Evolutionary conservation across 1,139 yeast genomes (phyloP).

Genomic region (Debaryomyces sp.): DNA sequence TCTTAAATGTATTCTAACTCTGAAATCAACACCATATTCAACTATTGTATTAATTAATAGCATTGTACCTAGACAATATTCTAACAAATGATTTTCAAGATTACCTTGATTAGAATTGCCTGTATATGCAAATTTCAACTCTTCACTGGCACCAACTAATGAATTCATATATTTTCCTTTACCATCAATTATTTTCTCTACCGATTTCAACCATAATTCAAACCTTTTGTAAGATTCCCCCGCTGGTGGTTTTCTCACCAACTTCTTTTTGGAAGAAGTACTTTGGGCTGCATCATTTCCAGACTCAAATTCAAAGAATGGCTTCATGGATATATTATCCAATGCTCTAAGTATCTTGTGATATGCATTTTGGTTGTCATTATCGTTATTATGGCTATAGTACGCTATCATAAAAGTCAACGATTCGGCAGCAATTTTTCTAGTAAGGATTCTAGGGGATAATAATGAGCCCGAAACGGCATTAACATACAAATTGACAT

Average conservation of each 20-base stretch:
- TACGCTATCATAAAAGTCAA: slow-evolving; percentile 52
- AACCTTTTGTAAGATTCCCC: slow-evolving; percentile 57
- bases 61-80: slow-evolving; percentile 80
- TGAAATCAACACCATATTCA: slow-evolving; percentile 62
- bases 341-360: slow-evolving; percentile 66
- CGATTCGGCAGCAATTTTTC: slow-evolving; percentile 82
- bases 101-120: slow-evolving; percentile 41
- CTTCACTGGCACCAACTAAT: slow-evolving; percentile 92
- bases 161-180: slow-evolving; percentile 85
- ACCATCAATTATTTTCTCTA: slow-evolving; percentile 78
- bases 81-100: slow-evolving; percentile 69
- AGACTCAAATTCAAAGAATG: slow-evolving; percentile 54
- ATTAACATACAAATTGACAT: slow-evolving; percentile 41
- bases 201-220: slow-evolving; percentile 82
- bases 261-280: slow-evolving; percentile 20
- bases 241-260: slow-evolving; percentile 44
- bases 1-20: slow-evolving; percentile 73
- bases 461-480: slow-evolving; percentile 50
- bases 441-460: slow-evolving; percentile 68
- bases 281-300: slow-evolving; percentile 12
- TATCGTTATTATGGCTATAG: slow-evolving; percentile 32
- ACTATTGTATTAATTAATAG: slow-evolving; percentile 75
- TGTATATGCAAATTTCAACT: slow-evolving; percentile 57
- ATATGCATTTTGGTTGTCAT: slow-evolving; percentile 49
- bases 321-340: slow-evolving; percentile 60